phyloP scores from a whole-genome alignment of 1,139 yeast genomes.

The Geotrichum aggregatum region DNA sequence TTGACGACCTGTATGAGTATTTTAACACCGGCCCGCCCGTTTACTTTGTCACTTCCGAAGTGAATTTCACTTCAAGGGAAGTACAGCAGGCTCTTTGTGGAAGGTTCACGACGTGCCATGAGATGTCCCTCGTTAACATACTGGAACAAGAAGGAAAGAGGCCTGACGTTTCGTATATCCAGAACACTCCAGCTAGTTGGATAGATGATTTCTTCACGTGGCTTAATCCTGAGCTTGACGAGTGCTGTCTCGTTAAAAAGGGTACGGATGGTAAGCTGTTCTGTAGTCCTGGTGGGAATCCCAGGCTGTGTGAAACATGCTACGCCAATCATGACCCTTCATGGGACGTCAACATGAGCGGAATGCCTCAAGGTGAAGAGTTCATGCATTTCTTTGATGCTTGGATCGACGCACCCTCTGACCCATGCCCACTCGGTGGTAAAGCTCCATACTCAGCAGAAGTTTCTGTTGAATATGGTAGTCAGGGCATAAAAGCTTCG shows the following conservation, averaged over 20 bases:
- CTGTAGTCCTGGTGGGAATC: constrained; percentile 66
- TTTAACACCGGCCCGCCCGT: constrained; percentile 89
- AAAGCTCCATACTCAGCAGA: constrained; percentile 81
- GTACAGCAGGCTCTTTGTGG: constrained; percentile 81
- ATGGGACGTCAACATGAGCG: constrained; percentile 74
- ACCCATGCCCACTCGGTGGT: constrained; percentile 93
- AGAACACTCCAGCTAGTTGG: constrained; percentile 88
- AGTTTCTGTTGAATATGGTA: constrained; percentile 45
- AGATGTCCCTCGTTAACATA: constrained; percentile 74
- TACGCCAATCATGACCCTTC: constrained; percentile 52
- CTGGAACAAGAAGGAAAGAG: constrained; percentile 81
- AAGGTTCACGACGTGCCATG: constrained; percentile 75
- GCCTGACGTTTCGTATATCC: constrained; percentile 57
- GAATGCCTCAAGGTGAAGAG: constrained; percentile 72
- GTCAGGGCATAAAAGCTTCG: constrained; percentile 49
- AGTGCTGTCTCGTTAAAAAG: constrained; percentile 63
- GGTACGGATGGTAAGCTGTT: constrained; percentile 41
- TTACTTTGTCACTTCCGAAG: constrained; percentile 67
- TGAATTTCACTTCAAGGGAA: constrained; percentile 56
- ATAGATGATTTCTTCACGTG: constrained; percentile 83
- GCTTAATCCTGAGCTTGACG: constrained; percentile 80
- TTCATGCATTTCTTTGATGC: constrained; percentile 69
- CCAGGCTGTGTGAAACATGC: constrained; percentile 71
- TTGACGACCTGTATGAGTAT: constrained; percentile 66
- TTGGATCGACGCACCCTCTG: constrained; percentile 83